Conservation (phyloP, 2,329 filamentous ascomycete genomes). For the Aspergillus japonicus region DNA sequence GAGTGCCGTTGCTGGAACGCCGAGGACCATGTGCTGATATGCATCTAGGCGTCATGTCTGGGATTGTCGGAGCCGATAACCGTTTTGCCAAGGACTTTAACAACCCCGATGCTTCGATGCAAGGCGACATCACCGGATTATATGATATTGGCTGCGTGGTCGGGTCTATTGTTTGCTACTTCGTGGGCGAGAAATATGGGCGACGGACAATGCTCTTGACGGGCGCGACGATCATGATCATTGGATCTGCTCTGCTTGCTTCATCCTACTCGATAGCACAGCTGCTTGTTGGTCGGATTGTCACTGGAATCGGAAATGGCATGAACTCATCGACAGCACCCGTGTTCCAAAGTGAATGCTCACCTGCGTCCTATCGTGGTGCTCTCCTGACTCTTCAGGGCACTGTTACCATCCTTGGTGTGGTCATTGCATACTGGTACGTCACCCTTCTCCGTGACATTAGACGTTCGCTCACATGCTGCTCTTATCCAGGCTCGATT, state of each 20-base stretch:
- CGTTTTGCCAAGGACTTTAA: constrained; percentile 42
- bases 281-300: constrained; percentile 49
- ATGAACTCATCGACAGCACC: constrained; percentile 27
- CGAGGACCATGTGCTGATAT: neutral
- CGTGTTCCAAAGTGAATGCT: constrained; percentile 34
- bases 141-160: constrained; percentile 35
- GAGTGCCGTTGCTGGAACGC: neutral
- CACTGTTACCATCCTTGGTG: constrained; percentile 26
- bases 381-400: constrained; percentile 27
- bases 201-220: constrained; percentile 44
- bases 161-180: constrained; percentile 34
- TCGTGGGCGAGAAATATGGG: constrained; percentile 46
- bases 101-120: constrained; percentile 39
- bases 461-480: neutral
- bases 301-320: constrained; percentile 44
- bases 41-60: constrained; percentile 25
- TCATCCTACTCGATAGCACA: constrained; percentile 44
- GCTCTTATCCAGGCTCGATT: constrained; percentile 34
- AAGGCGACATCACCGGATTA: constrained; percentile 35
- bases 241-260: constrained; percentile 32
- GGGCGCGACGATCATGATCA: constrained; percentile 39
- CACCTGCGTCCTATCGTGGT: constrained; percentile 26
- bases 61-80: constrained; percentile 47
- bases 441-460: constrained; percentile 23
- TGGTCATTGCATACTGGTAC: constrained; percentile 24